Conservation (phyloP, 176 grass and related monocot species). For the Chloris gayana region DNA sequence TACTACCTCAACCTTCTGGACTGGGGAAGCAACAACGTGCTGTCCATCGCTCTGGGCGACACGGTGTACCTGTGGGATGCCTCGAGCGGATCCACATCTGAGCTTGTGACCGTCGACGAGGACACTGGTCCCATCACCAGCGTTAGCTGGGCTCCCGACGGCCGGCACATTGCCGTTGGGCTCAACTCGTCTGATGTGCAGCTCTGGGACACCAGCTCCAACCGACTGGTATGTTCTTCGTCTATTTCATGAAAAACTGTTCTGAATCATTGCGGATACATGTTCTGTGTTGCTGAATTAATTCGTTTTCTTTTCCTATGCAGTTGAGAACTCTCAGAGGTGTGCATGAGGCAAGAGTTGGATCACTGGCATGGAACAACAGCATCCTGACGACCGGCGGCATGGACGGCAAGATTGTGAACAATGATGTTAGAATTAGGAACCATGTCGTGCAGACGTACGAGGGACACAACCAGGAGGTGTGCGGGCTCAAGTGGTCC, state of each 20-base stretch:
- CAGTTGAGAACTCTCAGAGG: constrained; percentile 67
- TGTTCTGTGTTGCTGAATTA: constrained; percentile 12
- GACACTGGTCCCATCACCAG: constrained; percentile 65
- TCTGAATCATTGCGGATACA: background rate
- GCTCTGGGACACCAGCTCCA: constrained; percentile 70
- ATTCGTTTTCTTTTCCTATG: constrained; percentile 2
- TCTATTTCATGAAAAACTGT: background rate
- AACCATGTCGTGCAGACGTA: constrained; percentile 64
- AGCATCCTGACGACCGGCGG: constrained; percentile 60
- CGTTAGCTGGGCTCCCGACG: constrained; percentile 71
- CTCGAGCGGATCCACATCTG: constrained; percentile 54
- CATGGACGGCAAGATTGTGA: constrained; percentile 68
- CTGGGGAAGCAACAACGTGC: constrained; percentile 68
- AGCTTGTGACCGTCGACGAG: constrained; percentile 67
- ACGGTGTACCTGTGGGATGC: constrained; percentile 69
- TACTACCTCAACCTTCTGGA: constrained; percentile 78
- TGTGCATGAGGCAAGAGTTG: constrained; percentile 56
- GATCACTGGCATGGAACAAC: constrained; percentile 75
- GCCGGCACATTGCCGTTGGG: constrained; percentile 56
- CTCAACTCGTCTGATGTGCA: constrained; percentile 71
- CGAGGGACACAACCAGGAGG: constrained; percentile 64
- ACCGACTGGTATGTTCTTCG: constrained; percentile 46
- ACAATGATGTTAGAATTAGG: constrained; percentile 68
- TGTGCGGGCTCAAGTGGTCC: constrained; percentile 73
- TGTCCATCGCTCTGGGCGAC: constrained; percentile 69